A percentile compares a stretch with the other conserved stretches of the same genome.
These are phyloP conservation scores for Chaetoceros muelleri DNA, from an alignment of 108 stramenopile genomes.

Conservation along the genomic window DNA sequence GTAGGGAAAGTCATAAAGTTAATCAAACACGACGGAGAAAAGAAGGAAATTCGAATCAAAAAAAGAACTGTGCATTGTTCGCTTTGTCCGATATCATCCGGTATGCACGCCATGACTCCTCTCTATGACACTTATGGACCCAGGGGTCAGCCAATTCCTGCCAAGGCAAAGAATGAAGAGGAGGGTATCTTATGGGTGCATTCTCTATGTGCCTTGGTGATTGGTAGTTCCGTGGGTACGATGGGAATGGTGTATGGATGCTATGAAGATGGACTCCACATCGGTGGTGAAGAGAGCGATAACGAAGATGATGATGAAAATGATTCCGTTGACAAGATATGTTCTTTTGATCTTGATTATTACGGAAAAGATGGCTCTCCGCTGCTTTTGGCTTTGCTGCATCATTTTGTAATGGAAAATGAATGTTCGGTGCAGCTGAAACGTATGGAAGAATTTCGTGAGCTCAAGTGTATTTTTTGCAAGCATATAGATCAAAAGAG, in stretches of 20 bases:
- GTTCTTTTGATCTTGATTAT: background rate
- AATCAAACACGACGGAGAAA: background rate
- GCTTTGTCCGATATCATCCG: background rate
- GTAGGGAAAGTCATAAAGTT: background rate
- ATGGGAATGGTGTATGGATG: background rate
- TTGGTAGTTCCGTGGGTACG: background rate
- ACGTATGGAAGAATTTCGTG: background rate
- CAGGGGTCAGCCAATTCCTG: background rate
- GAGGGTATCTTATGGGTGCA: background rate
- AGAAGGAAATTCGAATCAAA: background rate
- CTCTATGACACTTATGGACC: background rate
- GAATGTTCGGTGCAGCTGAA: background rate
- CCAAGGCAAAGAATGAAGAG: background rate
- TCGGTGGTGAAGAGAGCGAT: background rate
- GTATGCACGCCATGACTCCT: background rate
- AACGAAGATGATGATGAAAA: background rate
- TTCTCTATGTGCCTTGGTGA: background rate
- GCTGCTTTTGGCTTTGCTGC: background rate
- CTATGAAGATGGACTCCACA: background rate
- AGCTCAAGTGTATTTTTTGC: background rate
- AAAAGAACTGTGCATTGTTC: background rate
- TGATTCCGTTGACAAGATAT: background rate
- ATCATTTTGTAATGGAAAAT: background rate
- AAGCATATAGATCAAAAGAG: background rate
- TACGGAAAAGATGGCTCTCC: background rate